Evolutionary conservation across 2,329 filamentous ascomycete genomes (phyloP).

Genomic region (Lachnellula cervina): DNA sequence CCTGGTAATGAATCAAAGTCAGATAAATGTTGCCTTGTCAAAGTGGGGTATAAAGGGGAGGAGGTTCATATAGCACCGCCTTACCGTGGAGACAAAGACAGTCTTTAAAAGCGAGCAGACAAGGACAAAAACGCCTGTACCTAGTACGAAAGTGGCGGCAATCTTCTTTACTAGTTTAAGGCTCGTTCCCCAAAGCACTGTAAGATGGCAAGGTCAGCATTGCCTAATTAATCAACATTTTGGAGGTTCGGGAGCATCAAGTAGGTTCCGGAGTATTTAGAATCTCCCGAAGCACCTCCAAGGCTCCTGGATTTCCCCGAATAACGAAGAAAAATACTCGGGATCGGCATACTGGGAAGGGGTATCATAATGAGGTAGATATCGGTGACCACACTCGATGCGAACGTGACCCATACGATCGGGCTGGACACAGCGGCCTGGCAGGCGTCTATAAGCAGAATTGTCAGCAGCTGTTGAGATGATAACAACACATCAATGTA

Average conservation of each 20-base stretch:
- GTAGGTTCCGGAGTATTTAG: too few relatives aligned
- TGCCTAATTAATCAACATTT: too few relatives aligned
- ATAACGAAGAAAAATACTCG: too few relatives aligned
- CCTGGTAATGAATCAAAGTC: conserved; percentile 36
- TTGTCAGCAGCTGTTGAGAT: conserved; percentile 23
- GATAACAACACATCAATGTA: neutral
- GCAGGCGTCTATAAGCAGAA: conserved; percentile 42
- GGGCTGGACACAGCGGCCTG: conserved; percentile 39
- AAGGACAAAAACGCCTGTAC: conserved; percentile 51
- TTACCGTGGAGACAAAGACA: conserved; percentile 40
- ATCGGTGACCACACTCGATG: conserved; percentile 51
- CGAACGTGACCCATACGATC: conserved; percentile 47
- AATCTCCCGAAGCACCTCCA: too few relatives aligned
- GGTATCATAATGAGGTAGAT: conserved; percentile 46
- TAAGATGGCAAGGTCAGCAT: too few relatives aligned
- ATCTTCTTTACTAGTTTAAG: conserved; percentile 47
- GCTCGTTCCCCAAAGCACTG: conserved; percentile 47
- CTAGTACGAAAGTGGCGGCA: conserved; percentile 49
- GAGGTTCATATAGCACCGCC: neutral
- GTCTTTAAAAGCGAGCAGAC: conserved; percentile 50
- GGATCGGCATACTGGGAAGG: conserved; percentile 30
- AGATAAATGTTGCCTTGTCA: neutral
- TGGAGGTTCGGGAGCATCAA: too few relatives aligned
- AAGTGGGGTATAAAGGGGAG: neutral
- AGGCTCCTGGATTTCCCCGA: too few relatives aligned